These are phyloP conservation scores for Acanthamoeba polyphaga DNA, from an alignment of 208 protist genomes.

Conservation along the genomic window DNA sequence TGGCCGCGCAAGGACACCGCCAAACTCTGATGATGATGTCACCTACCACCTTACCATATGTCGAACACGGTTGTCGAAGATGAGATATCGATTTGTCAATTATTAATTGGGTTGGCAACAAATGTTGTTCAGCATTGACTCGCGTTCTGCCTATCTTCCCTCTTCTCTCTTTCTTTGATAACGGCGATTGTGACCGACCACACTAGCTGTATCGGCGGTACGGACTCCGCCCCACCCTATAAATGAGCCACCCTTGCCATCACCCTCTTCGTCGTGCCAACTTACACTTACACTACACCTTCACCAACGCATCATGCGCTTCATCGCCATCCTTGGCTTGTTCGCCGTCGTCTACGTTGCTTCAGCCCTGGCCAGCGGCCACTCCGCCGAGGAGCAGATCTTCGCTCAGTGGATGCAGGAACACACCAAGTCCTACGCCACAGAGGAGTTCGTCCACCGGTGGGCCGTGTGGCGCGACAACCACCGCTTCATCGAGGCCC, in stretches of 20 bases:
- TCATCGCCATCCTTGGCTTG: neutral
- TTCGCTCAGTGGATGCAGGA: neutral
- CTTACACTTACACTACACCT: too few relatives aligned
- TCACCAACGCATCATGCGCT: neutral
- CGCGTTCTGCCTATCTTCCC: too few relatives aligned
- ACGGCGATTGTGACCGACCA: too few relatives aligned
- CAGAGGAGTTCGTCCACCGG: neutral
- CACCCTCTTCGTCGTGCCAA: neutral
- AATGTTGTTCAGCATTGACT: too few relatives aligned
- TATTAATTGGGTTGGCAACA: too few relatives aligned
- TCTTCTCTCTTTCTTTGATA: too few relatives aligned
- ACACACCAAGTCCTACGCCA: conserved; percentile 33
- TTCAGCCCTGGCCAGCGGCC: neutral
- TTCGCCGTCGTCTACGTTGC: neutral
- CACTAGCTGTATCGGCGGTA: too few relatives aligned
- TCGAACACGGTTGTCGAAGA: too few relatives aligned
- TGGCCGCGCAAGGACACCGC: neutral
- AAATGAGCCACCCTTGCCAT: neutral
- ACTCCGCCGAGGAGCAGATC: neutral
- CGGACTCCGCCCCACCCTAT: too few relatives aligned
- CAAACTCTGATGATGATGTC: neutral
- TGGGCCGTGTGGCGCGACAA: conserved; percentile 52
- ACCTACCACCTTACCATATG: too few relatives aligned
- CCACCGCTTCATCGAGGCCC: neutral
- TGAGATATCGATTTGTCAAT: too few relatives aligned